Evolutionary conservation across 164 flowering plant species (phyloP).

Genomic region (Kingdonia uniflora): DNA sequence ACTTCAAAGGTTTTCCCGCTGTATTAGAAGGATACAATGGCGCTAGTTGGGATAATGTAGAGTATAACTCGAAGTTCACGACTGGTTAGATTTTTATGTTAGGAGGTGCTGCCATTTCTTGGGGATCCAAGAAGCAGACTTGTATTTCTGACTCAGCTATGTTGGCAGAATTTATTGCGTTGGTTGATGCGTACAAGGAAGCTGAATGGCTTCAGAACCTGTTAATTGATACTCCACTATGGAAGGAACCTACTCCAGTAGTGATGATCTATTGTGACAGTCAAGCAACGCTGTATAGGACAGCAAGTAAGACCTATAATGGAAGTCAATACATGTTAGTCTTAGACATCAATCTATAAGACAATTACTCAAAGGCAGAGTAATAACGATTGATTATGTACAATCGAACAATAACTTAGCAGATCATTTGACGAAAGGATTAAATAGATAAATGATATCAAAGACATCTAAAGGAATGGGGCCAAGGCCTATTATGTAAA

Average conservation of each 20-base stretch:
- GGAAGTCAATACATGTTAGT: not conserved
- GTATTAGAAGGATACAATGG: too few relatives aligned
- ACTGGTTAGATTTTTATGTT: too few relatives aligned
- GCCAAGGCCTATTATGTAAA: not conserved
- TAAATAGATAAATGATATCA: not conserved
- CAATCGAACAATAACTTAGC: not conserved
- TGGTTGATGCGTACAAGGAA: constrained; percentile 1
- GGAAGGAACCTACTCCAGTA: not conserved
- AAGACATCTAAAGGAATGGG: not conserved
- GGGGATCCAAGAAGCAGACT: too few relatives aligned
- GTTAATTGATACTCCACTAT: not conserved
- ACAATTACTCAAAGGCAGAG: constrained; percentile 3
- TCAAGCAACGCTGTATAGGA: too few relatives aligned
- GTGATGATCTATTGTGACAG: constrained; percentile 1
- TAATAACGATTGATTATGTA: not conserved
- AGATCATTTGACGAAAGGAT: not conserved
- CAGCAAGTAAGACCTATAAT: not conserved
- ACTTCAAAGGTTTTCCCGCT: too few relatives aligned
- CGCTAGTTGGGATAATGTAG: too few relatives aligned
- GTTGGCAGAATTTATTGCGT: too few relatives aligned
- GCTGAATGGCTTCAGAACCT: not conserved
- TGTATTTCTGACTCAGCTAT: too few relatives aligned
- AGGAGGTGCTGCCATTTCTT: too few relatives aligned
- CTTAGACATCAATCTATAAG: constrained; percentile 1
- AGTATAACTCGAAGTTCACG: too few relatives aligned